phyloP scores from a whole-genome alignment of 768 basidiomycete genomes.

The Leccinum incarnatum region DNA sequence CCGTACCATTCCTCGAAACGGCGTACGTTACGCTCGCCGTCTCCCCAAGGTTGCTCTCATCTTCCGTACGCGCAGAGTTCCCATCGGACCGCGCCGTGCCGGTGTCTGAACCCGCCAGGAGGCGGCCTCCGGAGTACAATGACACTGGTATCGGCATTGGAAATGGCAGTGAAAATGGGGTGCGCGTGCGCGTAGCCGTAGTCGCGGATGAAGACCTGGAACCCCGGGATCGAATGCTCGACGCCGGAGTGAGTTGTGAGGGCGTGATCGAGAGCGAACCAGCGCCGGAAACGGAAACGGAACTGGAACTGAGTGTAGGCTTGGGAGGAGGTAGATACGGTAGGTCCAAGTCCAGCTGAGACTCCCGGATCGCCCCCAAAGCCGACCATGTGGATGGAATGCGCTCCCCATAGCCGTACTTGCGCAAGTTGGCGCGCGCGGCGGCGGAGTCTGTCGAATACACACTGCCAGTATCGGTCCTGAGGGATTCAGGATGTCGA shows the following conservation, averaged over 20 bases:
- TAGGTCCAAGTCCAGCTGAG: constrained; percentile 16
- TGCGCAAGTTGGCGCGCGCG: constrained; percentile 23
- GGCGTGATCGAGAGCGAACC: constrained; percentile 5
- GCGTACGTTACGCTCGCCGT: background rate
- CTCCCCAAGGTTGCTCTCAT: background rate
- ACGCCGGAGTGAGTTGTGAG: constrained; percentile 5
- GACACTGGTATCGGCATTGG: background rate
- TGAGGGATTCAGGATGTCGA: constrained; percentile 1
- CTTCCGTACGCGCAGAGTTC: background rate
- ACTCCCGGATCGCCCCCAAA: constrained; percentile 9
- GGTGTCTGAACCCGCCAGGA: background rate
- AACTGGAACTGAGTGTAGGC: background rate
- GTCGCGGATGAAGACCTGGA: constrained; percentile 2
- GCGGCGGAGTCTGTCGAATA: constrained; percentile 26
- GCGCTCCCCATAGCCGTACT: constrained; percentile 22
- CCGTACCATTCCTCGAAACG: constrained; percentile 13
- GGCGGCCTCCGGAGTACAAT: background rate
- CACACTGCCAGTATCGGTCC: constrained; percentile 18
- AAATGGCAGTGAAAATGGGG: background rate
- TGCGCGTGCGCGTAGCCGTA: background rate
- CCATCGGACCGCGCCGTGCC: background rate
- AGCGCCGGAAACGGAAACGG: background rate
- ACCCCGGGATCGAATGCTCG: constrained; percentile 2
- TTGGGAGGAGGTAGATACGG: constrained; percentile 2
- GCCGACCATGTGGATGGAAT: constrained; percentile 27